A percentile compares a stretch with the other conserved stretches of the same genome.
Conservation (phyloP, 2,329 filamentous ascomycete genomes). For the Colletotrichum caudatum region DNA sequence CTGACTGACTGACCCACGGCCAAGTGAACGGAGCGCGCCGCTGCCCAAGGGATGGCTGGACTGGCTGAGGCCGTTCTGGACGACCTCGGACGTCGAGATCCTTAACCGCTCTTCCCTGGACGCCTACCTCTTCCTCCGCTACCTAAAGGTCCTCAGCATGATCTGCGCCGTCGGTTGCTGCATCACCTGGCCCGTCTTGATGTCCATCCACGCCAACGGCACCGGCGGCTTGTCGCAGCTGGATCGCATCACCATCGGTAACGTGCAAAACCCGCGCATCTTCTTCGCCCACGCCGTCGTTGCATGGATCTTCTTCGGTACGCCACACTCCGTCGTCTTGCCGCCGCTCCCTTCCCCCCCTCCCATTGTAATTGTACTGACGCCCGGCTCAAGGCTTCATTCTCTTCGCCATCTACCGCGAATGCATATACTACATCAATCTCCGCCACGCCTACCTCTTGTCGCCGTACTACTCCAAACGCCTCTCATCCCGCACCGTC, state of each 20-base stretch:
- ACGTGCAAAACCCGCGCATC: conserved; percentile 69
- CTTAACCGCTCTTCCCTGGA: conserved; percentile 94
- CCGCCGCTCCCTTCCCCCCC: neutral
- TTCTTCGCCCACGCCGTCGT: conserved; percentile 86
- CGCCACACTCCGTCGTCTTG: neutral
- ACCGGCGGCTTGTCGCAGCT: conserved; percentile 75
- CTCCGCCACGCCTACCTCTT: conserved; percentile 94
- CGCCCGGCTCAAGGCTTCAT: conserved; percentile 70
- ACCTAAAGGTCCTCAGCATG: conserved; percentile 69
- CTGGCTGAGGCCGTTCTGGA: conserved; percentile 77
- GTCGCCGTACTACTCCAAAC: conserved; percentile 82
- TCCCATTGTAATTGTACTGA: neutral
- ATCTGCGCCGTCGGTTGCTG: conserved; percentile 84
- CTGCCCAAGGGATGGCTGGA: conserved; percentile 73
- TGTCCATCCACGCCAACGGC: conserved; percentile 86
- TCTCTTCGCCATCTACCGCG: conserved; percentile 88
- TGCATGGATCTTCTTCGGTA: conserved; percentile 82
- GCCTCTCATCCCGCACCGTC: conserved; percentile 90
- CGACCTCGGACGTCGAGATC: conserved; percentile 79
- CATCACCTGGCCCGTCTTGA: conserved; percentile 88
- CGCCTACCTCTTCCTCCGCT: conserved; percentile 90
- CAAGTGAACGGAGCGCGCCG: conserved; percentile 34
- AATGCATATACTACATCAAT: conserved; percentile 94
- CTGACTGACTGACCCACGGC: neutral
- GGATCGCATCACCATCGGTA: conserved; percentile 64